Base-by-base conservation (phyloP, 768 basidiomycete genomes). In the Naganishia friedmannii region DNA sequence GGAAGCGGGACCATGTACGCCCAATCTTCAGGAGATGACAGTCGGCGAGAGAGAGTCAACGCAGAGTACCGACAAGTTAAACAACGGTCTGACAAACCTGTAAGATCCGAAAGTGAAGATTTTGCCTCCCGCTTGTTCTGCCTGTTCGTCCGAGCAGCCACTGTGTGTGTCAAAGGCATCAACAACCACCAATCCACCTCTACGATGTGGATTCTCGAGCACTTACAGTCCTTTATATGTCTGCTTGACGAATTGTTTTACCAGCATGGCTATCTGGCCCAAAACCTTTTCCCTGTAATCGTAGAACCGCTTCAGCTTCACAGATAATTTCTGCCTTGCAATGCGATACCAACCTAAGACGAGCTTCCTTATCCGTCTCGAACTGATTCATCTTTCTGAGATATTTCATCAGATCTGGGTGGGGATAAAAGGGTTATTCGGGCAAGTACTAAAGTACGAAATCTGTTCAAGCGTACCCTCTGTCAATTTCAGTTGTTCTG, bases 91-190 rank as follows among this genome's bases (percentile, higher is more conserved):
- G 48, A 55, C 79, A 54, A 26, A 81, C 81, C 81, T 90, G 85
- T 97, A 98, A 65, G 94, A 97, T 51, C 96, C 96, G 81, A 95
- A 99, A 8, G 96, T 98, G 81, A 93, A 99, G 79, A 99, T 98
- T 85, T 98, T 95, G 73, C 94, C 96, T 65, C 96, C 96, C 10
- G 96, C 92, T 57, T 91, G 88, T 65, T 83, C 86, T 10, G 95
- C 94, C 0, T 92, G 90, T 23, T 89, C 82, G 73, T 97, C 93
- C 34, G 93, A 94, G 55, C 95, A 83, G 8, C 95, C 95, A 48
- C 69, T 67, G 19, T 37, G 19, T 3, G 37, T 21, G 54, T 56
- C 10, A 19, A 15, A 37, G 31, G 28, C 31, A 15, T 39, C 31
- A 32, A 65, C 31, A 32, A 65, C 19, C 2, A 65, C 7, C 39